Base-by-base conservation (phyloP, 768 basidiomycete species). In the Hygrophoropsis aurantiaca region DNA sequence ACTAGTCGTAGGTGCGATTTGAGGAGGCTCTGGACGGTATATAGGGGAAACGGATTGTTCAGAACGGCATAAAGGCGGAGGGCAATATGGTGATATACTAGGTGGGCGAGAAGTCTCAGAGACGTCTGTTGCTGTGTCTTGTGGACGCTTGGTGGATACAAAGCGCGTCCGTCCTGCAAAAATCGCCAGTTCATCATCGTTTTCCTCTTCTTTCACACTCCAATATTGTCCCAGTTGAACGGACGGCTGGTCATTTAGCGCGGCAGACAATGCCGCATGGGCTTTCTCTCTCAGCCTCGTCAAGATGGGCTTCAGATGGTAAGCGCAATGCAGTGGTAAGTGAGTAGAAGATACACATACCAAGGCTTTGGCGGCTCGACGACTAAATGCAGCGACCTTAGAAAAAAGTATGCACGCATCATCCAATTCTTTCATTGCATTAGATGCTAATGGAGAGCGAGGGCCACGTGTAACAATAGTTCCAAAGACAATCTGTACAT, bases 401-500 rank as follows among this genome's bases (percentile, higher is more conserved):
- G 75, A 68, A 60, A 89, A 88, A n/a, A 90, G 67, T 13, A 78
- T 60, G 49, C 76, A 82, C 0, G 85, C 85, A 35, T 79, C 75
- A 23, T 87, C 85, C 7, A 91, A 72, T 54, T 90, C 85, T 16
- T 71, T 63, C 66, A 90, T 81, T 3, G 89, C 89, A 2, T 77
- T 73, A 11, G 74, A 64, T 0, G 88, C 89, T 10, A 90, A 61
- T 0, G 84, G 79, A 1, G 83, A 87, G 5, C 77, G 69, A 5
- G 89, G 89, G 3, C 84, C 81, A 23, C 85, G 78, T 3, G 84
- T 87, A 2, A 86, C 89, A 16, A 91, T 83, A 4, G 85, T 84
- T 3, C 87, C 90, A 56, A 90, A 85, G 13, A 90, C 83, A 9
- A 88, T 75, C 87, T 89, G 47, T 5, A 37, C 27, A 8, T 13